A percentile compares a stretch with the other conserved stretches of the same genome.
Evolutionary conservation across 768 basidiomycete genomes (phyloP).

Genomic region (Lactarius indigo): DNA sequence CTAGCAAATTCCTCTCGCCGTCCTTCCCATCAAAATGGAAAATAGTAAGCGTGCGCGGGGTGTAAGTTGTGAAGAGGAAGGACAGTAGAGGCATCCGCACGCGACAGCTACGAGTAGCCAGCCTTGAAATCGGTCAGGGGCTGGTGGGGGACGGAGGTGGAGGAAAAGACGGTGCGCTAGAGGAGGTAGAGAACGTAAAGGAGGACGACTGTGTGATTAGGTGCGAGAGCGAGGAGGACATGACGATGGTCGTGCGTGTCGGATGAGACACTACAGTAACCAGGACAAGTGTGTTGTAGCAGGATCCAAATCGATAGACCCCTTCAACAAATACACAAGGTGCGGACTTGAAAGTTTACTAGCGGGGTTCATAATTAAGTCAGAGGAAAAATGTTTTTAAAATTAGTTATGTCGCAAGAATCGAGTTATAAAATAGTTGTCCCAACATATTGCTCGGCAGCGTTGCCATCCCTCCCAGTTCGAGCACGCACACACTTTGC

Average conservation of each 20-base stretch:
- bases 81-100: constrained; percentile 71
- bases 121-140: constrained; percentile 71
- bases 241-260: neutral
- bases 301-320: too few species aligned
- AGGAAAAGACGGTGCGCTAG: constrained; percentile 69
- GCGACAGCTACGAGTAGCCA: constrained; percentile 91
- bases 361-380: too few species aligned
- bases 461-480: too few species aligned
- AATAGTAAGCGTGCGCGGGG: constrained; percentile 66
- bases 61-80: constrained; percentile 77
- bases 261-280: neutral
- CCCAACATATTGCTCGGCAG: too few species aligned
- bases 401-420: too few species aligned
- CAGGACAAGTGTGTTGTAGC: neutral
- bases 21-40: constrained; percentile 66
- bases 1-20: constrained; percentile 73
- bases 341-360: too few species aligned
- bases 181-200: constrained; percentile 76
- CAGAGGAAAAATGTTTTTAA: too few species aligned
- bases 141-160: constrained; percentile 45
- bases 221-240: constrained; percentile 50
- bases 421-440: too few species aligned
- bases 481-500: too few species aligned
- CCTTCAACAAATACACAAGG: too few species aligned
- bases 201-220: constrained; percentile 74